Evolutionary conservation across 495 filamentous ascomycete genomes (phyloP).

Genomic region (Lophium mytilinum): DNA sequence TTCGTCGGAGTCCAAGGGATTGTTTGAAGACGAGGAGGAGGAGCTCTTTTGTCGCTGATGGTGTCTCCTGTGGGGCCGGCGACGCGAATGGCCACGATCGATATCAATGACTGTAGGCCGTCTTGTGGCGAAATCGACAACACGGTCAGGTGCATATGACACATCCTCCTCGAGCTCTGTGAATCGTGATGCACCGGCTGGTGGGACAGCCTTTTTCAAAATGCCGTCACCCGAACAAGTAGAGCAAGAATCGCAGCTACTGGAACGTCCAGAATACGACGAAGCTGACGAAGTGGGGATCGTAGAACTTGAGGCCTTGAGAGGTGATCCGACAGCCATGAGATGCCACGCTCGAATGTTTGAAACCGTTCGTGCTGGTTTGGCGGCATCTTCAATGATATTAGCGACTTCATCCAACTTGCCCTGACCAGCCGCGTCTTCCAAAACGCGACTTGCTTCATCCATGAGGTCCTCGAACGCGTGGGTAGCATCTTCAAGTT

Average conservation of each 20-base stretch:
- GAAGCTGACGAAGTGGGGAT: constrained; percentile 2
- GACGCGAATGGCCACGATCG: no score
- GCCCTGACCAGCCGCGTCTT: constrained; percentile 20
- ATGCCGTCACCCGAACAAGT: no score
- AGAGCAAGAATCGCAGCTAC: no score
- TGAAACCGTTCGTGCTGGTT: constrained; percentile 22
- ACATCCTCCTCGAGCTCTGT: no score
- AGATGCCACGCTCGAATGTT: constrained; percentile 5
- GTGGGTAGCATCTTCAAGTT: constrained; percentile 19
- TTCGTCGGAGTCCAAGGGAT: background rate
- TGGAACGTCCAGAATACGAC: no score
- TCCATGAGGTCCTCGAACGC: constrained; percentile 30
- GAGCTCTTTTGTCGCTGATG: background rate
- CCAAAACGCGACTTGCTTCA: constrained; percentile 27
- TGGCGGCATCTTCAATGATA: constrained; percentile 29
- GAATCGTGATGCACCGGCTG: no score
- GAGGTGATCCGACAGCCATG: constrained; percentile 6
- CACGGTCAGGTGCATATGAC: no score
- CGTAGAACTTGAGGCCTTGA: constrained; percentile 10
- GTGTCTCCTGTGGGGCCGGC: no score
- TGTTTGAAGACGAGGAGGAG: background rate
- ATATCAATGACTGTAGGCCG: no score
- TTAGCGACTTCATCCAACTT: constrained; percentile 24
- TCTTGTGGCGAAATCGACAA: no score
- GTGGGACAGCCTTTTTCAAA: no score